phyloP scores from a whole-genome alignment of 441 rosid species.

The Brassica hybrid region DNA sequence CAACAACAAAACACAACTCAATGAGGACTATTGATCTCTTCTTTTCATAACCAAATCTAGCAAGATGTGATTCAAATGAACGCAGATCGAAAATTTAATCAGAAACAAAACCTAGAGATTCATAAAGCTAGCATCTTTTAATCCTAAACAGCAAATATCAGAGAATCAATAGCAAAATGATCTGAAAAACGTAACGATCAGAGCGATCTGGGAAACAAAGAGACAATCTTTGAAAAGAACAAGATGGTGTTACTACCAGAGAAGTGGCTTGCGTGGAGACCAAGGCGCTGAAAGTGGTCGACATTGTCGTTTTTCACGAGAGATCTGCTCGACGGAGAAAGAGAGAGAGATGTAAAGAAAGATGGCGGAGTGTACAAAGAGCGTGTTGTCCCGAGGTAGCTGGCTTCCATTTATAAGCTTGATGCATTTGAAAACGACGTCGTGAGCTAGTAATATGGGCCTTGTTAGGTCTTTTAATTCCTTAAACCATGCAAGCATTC shows the following conservation, averaged over 20 bases:
- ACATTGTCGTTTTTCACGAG: conserved; percentile 46
- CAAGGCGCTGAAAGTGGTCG: conserved; percentile 48
- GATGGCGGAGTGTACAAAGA: conserved; percentile 48
- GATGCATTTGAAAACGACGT: neutral
- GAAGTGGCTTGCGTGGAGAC: conserved; percentile 49
- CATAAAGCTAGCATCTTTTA: neutral
- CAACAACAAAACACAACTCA: neutral
- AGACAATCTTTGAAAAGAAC: neutral
- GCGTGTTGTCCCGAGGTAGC: conserved; percentile 13
- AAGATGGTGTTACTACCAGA: neutral
- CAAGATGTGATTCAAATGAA: neutral
- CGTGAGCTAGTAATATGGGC: neutral
- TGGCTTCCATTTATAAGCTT: conserved; percentile 32
- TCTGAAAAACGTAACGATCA: conserved; percentile 1
- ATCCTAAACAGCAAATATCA: conserved; percentile 2
- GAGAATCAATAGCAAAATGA: conserved; percentile 18
- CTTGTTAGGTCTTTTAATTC: neutral
- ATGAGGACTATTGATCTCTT: neutral
- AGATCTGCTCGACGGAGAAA: conserved; percentile 30
- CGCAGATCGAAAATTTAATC: no score
- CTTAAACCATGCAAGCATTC: neutral
- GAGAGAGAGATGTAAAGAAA: neutral
- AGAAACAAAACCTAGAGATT: conserved; percentile 20
- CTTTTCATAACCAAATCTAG: neutral
- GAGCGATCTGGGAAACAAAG: conserved; percentile 1